Evolutionary conservation across 2,329 filamentous ascomycete genomes (phyloP).

Genomic region (Rutstroemia sp.): DNA sequence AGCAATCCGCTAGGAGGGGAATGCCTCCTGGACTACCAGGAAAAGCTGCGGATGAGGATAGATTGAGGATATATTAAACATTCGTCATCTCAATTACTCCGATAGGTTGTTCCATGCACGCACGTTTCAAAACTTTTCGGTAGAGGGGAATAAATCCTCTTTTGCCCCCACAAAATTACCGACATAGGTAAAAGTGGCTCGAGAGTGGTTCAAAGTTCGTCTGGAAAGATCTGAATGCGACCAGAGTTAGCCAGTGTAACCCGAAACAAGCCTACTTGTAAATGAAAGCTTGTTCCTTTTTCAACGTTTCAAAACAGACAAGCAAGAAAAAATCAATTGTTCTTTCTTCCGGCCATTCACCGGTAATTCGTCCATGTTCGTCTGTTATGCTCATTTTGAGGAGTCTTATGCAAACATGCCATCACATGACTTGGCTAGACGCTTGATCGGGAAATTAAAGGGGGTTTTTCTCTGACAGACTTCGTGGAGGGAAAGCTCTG

Average conservation of each 20-base stretch:
- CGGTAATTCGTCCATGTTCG: no score
- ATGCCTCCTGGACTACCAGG: neutral
- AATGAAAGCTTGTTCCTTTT: neutral
- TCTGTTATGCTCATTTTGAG: no score
- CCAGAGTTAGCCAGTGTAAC: neutral
- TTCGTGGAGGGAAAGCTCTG: no score
- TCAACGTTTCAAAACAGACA: neutral
- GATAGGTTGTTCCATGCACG: neutral
- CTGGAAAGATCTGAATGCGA: neutral
- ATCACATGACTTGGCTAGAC: no score
- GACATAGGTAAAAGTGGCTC: neutral
- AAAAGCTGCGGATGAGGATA: neutral
- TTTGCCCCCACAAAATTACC: neutral
- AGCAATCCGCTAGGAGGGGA: neutral
- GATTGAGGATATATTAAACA: neutral
- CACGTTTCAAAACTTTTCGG: neutral
- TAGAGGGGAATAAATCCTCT: neutral
- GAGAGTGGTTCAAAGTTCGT: neutral
- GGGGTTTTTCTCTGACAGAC: no score
- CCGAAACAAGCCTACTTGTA: neutral
- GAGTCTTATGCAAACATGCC: no score
- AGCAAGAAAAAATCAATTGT: no score
- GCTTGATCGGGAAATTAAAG: no score
- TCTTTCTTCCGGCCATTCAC: no score
- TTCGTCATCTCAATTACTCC: neutral